Conservation (phyloP, 202 grass and related monocot genomes). For the Saccharum hybrid region DNA sequence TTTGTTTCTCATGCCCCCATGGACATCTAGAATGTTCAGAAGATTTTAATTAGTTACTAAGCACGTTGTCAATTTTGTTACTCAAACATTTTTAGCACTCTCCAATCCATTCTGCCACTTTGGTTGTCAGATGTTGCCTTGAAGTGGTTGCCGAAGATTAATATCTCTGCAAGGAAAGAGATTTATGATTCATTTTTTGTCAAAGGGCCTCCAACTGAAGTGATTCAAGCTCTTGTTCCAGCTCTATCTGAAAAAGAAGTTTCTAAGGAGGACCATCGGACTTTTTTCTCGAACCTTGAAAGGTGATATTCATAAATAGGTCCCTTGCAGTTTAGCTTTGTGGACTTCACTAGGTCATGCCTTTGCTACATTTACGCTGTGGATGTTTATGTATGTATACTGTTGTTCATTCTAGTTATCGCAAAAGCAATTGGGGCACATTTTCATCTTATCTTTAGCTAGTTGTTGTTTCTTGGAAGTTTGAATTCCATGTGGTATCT, state of each 20-base stretch:
- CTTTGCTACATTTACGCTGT: not conserved
- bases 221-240: conserved; percentile 79
- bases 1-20: conserved; percentile 8
- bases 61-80: conserved; percentile 24
- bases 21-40: conserved; percentile 28
- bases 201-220: conserved; percentile 80
- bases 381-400: not conserved
- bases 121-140: conserved; percentile 77
- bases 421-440: conserved; percentile 11
- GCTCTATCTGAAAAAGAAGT: conserved; percentile 66
- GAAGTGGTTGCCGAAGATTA: conserved; percentile 71
- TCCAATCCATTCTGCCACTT: conserved; percentile 43
- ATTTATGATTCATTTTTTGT: conserved; percentile 93
- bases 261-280: conserved; percentile 63
- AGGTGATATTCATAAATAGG: conserved; percentile 57
- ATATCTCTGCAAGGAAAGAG: conserved; percentile 63
- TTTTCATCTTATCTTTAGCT: conserved; percentile 38
- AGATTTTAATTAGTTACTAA: conserved; percentile 28
- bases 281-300: conserved; percentile 72
- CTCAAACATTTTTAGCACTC: conserved; percentile 23
- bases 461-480: conserved; percentile 1
- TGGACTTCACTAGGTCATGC: not conserved
- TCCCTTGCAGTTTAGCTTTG: conserved; percentile 17
- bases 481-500: not conserved
- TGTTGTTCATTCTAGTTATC: not conserved